Evolutionary conservation across 805 yeast species (phyloP).

Genomic region (Maudiozyma barnettii): DNA sequence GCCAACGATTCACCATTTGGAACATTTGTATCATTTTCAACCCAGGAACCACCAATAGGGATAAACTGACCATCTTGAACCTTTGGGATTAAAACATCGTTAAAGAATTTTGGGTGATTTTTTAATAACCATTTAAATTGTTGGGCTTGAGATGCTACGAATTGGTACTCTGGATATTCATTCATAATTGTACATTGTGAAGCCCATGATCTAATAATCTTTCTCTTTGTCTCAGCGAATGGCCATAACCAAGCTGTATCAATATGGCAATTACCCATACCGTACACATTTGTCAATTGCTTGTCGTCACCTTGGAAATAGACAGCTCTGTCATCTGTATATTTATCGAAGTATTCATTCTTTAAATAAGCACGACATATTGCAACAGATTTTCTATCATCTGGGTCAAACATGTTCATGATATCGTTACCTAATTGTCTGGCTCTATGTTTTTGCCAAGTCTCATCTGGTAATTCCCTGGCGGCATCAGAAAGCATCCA

Average conservation of each 20-base stretch:
- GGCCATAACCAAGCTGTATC: slow-evolving; percentile 99
- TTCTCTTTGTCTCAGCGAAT: slow-evolving; percentile 91
- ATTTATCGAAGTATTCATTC: slow-evolving; percentile 50
- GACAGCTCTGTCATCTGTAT: slow-evolving; percentile 58
- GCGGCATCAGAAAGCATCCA: slow-evolving; percentile 89
- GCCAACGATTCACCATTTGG: slow-evolving; percentile 90
- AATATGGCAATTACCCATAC: slow-evolving; percentile 91
- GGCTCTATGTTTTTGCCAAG: slow-evolving; percentile 80
- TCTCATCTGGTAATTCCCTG: slow-evolving; percentile 63
- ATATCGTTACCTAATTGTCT: slow-evolving; percentile 70
- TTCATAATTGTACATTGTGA: slow-evolving; percentile 80
- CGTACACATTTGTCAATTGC: slow-evolving; percentile 53
- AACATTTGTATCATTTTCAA: slow-evolving; percentile 90
- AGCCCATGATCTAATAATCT: slow-evolving; percentile 91
- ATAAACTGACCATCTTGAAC: slow-evolving; percentile 66
- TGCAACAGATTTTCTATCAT: slow-evolving; percentile 45
- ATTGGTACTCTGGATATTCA: slow-evolving; percentile 82
- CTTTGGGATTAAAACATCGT: slow-evolving; percentile 48
- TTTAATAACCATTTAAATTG: slow-evolving; percentile 86
- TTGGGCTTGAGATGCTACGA: slow-evolving; percentile 93
- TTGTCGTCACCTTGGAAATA: slow-evolving; percentile 34
- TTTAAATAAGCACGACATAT: slow-evolving; percentile 60
- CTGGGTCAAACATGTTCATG: slow-evolving; percentile 73
- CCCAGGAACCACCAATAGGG: slow-evolving; percentile 97
- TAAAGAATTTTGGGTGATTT: slow-evolving; percentile 77